Evolutionary conservation across 2,329 filamentous ascomycete genomes (phyloP), one percentile per base, ranked within the genome.

Genomic region (Shiraia bambusicola): DNA sequence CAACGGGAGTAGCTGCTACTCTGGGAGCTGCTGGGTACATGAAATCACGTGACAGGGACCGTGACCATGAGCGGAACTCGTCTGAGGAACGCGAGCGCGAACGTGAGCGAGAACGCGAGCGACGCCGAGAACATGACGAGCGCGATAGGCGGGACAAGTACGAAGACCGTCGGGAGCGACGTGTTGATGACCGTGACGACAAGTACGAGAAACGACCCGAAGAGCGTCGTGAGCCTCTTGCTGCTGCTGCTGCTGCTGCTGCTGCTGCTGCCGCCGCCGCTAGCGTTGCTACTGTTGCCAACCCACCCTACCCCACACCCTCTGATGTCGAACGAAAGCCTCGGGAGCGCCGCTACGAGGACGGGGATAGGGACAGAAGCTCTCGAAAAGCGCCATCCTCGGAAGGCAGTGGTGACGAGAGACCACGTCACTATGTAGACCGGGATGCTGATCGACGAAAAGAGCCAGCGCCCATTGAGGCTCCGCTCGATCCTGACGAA

Each of bases 401-500:
- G 1, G 67, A 69, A 26, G 65, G 54, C 11, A 66, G 65, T 33
- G 58, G 56, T 10, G 63, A 66, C 17, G 64, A 66, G 30, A 58
- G 64, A 34, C 60, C 63, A 19, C 60, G 66, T 15, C 63, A 69
- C 40, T 69, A 69, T 29, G 65, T 66, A 17, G 62, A 69, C 8
- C 56, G 60, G 14, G 66, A 67, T 17, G 39, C 46, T 13, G 64
- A 69, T 13, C 63, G 61, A 35, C 58, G 58, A 13, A 64, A 58
- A 29, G 68, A 70, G 3, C 40, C 55, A 22, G 52, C 49, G 24
- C 50, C 58, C 4, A 55, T 61, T 30, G 58, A 63, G 7, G 42
- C 61, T 11, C 49, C 60, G 14, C 35, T 74, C 2, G 74, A 77
- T 40, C 69, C 75, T 4, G 74, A 77, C 28, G 74, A 76, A 49